Evolutionary conservation across 345 rosid species (phyloP).

Genomic region (Raphanus sativus): DNA sequence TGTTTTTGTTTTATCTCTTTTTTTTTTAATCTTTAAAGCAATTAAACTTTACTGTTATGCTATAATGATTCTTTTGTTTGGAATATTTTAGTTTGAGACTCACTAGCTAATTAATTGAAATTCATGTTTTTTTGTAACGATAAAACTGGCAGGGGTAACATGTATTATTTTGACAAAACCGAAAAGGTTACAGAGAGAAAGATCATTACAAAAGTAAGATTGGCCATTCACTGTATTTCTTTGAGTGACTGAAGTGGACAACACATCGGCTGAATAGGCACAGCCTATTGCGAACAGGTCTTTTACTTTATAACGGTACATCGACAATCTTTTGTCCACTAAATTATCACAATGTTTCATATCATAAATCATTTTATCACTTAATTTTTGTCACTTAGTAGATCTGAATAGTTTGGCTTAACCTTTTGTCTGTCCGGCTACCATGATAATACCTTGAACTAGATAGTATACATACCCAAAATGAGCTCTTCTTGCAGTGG

Average conservation of each 20-base stretch:
- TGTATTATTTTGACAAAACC: background rate
- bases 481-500: background rate
- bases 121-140: background rate
- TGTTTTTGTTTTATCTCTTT: too few relatives aligned
- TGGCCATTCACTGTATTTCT: background rate
- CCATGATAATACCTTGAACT: slow-evolving; percentile 3
- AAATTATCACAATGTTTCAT: background rate
- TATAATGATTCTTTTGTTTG: slow-evolving; percentile 14
- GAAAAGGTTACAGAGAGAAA: slow-evolving; percentile 1
- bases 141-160: background rate
- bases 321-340: slow-evolving; percentile 15
- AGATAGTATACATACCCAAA: slow-evolving; percentile 11
- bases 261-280: slow-evolving; percentile 25
- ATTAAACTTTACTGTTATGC: slow-evolving; percentile 23
- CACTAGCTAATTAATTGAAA: background rate
- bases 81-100: slow-evolving; percentile 22
- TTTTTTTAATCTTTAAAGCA: background rate
- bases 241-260: slow-evolving; percentile 11
- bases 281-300: slow-evolving; percentile 30
- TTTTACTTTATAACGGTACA: slow-evolving; percentile 28
- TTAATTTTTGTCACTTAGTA: too few relatives aligned
- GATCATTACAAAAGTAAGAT: background rate
- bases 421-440: background rate
- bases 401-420: background rate
- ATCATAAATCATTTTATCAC: too few relatives aligned